Conservation (phyloP, 495 filamentous ascomycete species). For the Xylaria castorea region DNA sequence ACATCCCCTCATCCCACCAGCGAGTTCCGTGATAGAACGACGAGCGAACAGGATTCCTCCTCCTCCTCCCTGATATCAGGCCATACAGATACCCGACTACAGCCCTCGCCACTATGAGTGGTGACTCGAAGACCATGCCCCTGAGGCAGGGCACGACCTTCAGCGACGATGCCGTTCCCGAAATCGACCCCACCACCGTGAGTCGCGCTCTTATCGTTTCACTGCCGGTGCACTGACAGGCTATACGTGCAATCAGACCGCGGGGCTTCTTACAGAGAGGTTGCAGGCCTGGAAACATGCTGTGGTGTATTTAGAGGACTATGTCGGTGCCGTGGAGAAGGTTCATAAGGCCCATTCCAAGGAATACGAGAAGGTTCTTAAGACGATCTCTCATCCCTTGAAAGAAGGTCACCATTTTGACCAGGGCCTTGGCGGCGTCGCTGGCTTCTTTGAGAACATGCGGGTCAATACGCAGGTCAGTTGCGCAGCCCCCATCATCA, state of each 20-base stretch:
- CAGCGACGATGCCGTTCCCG: conserved; percentile 69
- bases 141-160: conserved; percentile 61
- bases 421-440: conserved; percentile 80
- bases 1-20: not conserved
- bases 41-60: not conserved
- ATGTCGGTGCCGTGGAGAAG: conserved; percentile 82
- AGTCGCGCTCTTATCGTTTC: conserved; percentile 36
- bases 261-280: conserved; percentile 80
- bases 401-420: conserved; percentile 91
- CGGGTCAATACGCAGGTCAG: conserved; percentile 84
- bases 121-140: conserved; percentile 56
- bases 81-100: not conserved
- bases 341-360: conserved; percentile 83
- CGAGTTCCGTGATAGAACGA: not conserved
- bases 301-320: conserved; percentile 87
- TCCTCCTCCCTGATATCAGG: not conserved
- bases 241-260: conserved; percentile 56
- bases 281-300: conserved; percentile 96
- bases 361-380: conserved; percentile 93
- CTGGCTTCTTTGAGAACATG: conserved; percentile 91
- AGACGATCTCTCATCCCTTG: conserved; percentile 87
- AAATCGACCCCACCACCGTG: conserved; percentile 81
- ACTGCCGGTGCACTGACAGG: conserved; percentile 25
- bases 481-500: conserved; percentile 16
- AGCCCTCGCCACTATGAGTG: conserved; percentile 34